These are phyloP conservation scores for Gymnopilus dilepis DNA, from an alignment of 768 basidiomycete genomes.

Conservation along the genomic window DNA sequence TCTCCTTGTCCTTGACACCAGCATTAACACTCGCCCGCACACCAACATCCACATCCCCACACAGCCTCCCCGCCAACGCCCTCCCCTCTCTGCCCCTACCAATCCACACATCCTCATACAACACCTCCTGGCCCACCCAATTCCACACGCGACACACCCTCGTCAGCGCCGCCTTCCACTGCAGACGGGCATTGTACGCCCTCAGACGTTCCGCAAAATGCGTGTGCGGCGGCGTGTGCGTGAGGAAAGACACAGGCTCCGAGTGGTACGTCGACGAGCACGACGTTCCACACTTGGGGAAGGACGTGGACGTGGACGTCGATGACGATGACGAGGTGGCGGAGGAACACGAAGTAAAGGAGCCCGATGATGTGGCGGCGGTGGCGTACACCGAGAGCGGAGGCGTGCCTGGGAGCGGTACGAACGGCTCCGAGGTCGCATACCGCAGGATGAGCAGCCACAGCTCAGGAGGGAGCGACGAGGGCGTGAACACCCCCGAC, in stretches of 20 bases:
- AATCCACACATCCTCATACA: constrained; percentile 79
- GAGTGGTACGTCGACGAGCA: constrained; percentile 14
- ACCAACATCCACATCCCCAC: constrained; percentile 22
- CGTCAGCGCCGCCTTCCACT: constrained; percentile 52
- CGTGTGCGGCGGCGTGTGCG: constrained; percentile 48
- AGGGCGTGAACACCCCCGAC: constrained; percentile 9
- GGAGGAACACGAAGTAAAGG: constrained; percentile 52
- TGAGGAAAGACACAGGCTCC: constrained; percentile 61
- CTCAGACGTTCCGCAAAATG: constrained; percentile 40
- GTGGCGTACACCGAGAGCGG: constrained; percentile 59
- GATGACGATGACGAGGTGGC: constrained; percentile 5
- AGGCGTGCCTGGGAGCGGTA: constrained; percentile 19
- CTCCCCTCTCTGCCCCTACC: constrained; percentile 43
- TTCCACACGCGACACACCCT: constrained; percentile 64
- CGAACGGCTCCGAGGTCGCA: constrained; percentile 44
- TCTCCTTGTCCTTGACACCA: not conserved
- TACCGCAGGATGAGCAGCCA: constrained; percentile 71
- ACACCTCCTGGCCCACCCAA: constrained; percentile 53
- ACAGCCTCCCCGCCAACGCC: constrained; percentile 28
- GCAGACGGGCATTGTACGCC: constrained; percentile 54
- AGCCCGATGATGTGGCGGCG: constrained; percentile 38
- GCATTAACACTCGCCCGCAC: not conserved
- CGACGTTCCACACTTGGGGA: constrained; percentile 54
- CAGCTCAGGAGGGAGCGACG: constrained; percentile 61
- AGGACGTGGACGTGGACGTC: constrained; percentile 57